A percentile compares a stretch with the other conserved stretches of the same genome.
Evolutionary conservation across 768 basidiomycete genomes (phyloP).

Genomic region (Cystofilobasidium ferigula): DNA sequence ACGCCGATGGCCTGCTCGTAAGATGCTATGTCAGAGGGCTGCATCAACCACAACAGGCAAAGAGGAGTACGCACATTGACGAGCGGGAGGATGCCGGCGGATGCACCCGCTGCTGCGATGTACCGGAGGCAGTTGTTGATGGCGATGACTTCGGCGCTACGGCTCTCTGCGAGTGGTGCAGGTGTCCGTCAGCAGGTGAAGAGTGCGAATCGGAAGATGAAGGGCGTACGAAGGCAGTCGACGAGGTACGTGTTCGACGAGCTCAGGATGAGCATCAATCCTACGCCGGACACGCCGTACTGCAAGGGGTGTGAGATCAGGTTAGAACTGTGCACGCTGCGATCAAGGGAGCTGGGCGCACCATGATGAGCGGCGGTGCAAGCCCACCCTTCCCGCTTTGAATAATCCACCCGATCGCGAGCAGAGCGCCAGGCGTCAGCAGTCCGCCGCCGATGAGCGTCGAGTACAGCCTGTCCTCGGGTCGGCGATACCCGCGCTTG

Average conservation of each 20-base stretch:
- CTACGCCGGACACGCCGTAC: slow-evolving; percentile 30
- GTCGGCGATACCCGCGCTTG: slow-evolving; percentile 35
- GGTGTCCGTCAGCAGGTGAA: background rate
- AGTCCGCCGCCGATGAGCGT: slow-evolving; percentile 32
- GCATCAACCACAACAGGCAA: too few relatives aligned
- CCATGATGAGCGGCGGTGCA: slow-evolving; percentile 32
- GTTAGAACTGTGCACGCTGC: background rate
- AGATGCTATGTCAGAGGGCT: too few relatives aligned
- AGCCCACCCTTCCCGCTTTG: slow-evolving; percentile 31
- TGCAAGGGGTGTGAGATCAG: background rate
- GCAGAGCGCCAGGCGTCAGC: slow-evolving; percentile 31
- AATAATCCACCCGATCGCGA: slow-evolving; percentile 27
- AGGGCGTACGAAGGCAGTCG: slow-evolving; percentile 31
- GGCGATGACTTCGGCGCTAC: slow-evolving; percentile 31
- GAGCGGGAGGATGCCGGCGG: slow-evolving; percentile 38
- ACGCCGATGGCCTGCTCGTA: slow-evolving; percentile 38
- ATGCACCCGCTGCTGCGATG: slow-evolving; percentile 33
- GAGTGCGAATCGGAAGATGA: slow-evolving; percentile 9
- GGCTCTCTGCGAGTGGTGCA: background rate
- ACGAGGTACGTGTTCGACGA: slow-evolving; percentile 36
- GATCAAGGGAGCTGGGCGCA: slow-evolving; percentile 1
- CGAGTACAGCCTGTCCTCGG: slow-evolving; percentile 38
- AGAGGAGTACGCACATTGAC: too few relatives aligned
- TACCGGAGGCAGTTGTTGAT: slow-evolving; percentile 39
- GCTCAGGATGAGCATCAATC: slow-evolving; percentile 34